These are phyloP conservation scores for Aureobasidium zeae DNA, from an alignment of 2,329 filamentous ascomycete species.

Conservation along the genomic window DNA sequence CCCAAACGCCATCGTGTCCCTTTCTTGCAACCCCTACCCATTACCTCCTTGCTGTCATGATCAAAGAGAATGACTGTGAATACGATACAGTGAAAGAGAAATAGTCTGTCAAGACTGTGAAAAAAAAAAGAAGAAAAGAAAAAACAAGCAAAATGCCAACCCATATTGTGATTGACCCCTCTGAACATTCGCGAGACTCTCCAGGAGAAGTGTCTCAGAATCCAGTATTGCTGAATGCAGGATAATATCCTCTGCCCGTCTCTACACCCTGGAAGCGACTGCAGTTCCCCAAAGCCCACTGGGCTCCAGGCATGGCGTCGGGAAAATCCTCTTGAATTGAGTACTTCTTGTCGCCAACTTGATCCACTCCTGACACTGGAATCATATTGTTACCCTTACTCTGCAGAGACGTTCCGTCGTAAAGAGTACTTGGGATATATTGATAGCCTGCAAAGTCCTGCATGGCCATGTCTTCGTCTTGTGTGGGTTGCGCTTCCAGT, in stretches of 20 bases:
- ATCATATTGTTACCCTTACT: neutral
- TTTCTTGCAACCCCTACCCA: neutral
- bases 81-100: neutral
- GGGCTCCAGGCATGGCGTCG: slow-evolving; percentile 27
- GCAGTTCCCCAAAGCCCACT: slow-evolving; percentile 33
- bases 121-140: neutral
- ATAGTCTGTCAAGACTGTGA: neutral
- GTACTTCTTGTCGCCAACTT: slow-evolving; percentile 20
- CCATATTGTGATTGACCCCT: neutral
- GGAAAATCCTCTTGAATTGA: slow-evolving; percentile 36
- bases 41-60: slow-evolving; percentile 1
- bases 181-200: no score
- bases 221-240: slow-evolving; percentile 33
- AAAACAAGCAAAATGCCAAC: neutral
- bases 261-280: slow-evolving; percentile 39
- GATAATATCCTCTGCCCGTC: slow-evolving; percentile 39
- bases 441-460: slow-evolving; percentile 37
- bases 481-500: slow-evolving; percentile 33
- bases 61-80: neutral
- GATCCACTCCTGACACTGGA: neutral
- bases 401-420: slow-evolving; percentile 9
- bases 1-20: neutral
- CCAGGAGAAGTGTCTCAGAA: slow-evolving; percentile 29
- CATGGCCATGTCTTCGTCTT: slow-evolving; percentile 35
- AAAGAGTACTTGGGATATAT: slow-evolving; percentile 37